Evolutionary conservation across 305 asterid genomes (phyloP).

Genomic region (Rubia tinctorum): DNA sequence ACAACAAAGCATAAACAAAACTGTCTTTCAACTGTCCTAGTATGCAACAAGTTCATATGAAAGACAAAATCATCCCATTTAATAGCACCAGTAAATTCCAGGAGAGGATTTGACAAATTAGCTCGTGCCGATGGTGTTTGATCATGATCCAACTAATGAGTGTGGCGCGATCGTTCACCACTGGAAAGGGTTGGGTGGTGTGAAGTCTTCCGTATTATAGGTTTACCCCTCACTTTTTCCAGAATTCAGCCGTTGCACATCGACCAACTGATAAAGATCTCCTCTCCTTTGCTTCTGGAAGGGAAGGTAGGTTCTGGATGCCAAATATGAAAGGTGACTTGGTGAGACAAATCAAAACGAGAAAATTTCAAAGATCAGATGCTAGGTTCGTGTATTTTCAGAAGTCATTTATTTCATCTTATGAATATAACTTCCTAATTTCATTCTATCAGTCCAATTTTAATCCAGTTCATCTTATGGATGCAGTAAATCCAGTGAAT

Average conservation of each 20-base stretch:
- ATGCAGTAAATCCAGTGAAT: background rate
- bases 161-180: background rate
- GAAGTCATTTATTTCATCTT: background rate
- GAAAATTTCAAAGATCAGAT: conserved; percentile 5
- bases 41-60: background rate
- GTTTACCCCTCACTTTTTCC: conserved; percentile 8
- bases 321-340: background rate
- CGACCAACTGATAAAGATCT: conserved; percentile 83
- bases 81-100: background rate
- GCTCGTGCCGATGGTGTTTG: background rate
- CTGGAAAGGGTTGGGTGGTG: background rate
- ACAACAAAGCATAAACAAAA: background rate
- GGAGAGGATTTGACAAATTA: background rate
- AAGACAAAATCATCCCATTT: background rate
- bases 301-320: conserved; percentile 69
- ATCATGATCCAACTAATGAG: background rate
- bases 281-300: conserved; percentile 80
- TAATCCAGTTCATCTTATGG: background rate
- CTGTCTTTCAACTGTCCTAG: background rate
- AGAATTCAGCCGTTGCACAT: conserved; percentile 55
- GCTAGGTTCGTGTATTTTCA: background rate
- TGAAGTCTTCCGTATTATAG: background rate
- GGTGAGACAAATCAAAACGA: background rate
- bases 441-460: background rate
- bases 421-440: background rate